Conservation (phyloP, 257 asterid species). For the Capsicum rhomboideum region DNA sequence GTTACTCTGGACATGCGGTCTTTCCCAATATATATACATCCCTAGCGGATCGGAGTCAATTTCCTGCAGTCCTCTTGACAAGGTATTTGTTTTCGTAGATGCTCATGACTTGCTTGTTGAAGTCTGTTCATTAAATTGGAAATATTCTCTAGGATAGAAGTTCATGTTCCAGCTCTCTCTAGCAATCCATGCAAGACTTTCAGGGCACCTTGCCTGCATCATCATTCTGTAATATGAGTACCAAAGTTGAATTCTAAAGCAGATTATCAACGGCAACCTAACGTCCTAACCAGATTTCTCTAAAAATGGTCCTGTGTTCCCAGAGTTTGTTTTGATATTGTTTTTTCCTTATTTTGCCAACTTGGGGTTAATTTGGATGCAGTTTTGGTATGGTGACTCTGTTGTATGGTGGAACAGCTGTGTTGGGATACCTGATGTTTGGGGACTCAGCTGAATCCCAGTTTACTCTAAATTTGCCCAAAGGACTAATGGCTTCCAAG, state of each 20-base stretch:
- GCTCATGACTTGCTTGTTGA: not conserved
- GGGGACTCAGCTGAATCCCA: conserved; percentile 79
- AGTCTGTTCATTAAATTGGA: not conserved
- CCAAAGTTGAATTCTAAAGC: not conserved
- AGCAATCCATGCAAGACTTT: not conserved
- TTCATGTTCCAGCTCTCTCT: not conserved
- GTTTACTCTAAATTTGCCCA: conserved; percentile 92
- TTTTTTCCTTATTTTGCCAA: not conserved
- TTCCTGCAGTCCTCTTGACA: conserved; percentile 61
- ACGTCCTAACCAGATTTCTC: not conserved
- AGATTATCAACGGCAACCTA: not conserved
- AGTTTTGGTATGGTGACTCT: conserved; percentile 80
- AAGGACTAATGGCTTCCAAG: conserved; percentile 62
- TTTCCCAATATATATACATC: conserved; percentile 92
- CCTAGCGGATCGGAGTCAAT: conserved; percentile 72
- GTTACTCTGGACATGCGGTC: conserved; percentile 97
- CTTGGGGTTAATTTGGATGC: conserved; percentile 10
- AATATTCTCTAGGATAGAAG: not conserved
- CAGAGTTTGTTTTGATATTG: not conserved
- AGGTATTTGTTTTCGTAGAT: conserved; percentile 31
- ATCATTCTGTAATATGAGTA: not conserved
- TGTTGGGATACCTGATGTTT: conserved; percentile 76
- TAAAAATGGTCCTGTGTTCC: not conserved
- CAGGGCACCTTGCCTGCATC: not conserved
- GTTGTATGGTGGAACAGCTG: conserved; percentile 76